A percentile compares a stretch with the other conserved stretches of the same genome.
These are phyloP conservation scores for Phaffia australis DNA, from an alignment of 768 basidiomycete species.

Conservation along the genomic window DNA sequence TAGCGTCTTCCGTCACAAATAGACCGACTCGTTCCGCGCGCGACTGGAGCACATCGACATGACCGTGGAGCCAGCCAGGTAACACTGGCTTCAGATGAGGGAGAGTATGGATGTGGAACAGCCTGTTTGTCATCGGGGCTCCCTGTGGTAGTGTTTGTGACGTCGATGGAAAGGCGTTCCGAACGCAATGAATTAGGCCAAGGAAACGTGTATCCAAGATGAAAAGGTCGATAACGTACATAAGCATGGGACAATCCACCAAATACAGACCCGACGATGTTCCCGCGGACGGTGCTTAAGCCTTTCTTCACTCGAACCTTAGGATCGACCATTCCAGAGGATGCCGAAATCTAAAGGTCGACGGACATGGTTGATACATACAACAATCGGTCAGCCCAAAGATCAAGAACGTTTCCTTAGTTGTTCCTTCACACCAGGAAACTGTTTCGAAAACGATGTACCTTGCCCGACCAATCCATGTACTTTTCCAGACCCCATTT, in stretches of 20 bases:
- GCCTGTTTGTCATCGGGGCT: constrained; percentile 12
- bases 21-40: no score
- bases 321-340: no score
- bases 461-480: background rate
- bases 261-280: constrained; percentile 4
- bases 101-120: constrained; percentile 13
- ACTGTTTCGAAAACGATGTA: background rate
- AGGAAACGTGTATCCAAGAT: background rate
- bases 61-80: constrained; percentile 13
- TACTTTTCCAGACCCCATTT: constrained; percentile 7
- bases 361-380: background rate
- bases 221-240: constrained; percentile 6
- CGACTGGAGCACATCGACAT: no score
- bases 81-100: constrained; percentile 1
- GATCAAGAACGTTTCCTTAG: background rate
- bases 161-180: no score
- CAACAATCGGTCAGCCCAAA: background rate
- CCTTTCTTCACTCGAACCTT: no score
- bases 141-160: constrained; percentile 4
- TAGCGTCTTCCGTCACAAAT: no score
- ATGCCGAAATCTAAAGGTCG: no score
- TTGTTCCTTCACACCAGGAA: background rate
- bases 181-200: background rate
- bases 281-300: background rate
- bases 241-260: constrained; percentile 24